Percentiles rank a stretch among this genome's conserved stretches.
phyloP scores from a whole-genome alignment of 139 green algal species.

The Deuterostichococcus epilithicus region DNA sequence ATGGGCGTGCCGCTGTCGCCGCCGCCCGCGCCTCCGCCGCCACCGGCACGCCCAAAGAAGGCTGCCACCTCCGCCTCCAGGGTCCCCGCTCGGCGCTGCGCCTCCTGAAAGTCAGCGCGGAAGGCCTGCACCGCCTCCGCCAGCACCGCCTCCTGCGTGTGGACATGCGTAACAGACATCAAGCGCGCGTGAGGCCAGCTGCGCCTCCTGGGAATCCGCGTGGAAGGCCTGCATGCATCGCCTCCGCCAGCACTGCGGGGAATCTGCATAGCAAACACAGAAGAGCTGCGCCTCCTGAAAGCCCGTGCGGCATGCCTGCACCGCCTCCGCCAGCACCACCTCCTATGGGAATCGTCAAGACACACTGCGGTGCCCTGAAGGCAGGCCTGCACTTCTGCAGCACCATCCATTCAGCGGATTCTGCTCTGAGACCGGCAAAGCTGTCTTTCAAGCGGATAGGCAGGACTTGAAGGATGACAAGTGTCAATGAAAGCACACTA shows the following conservation, averaged over 20 bases:
- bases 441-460: no score
- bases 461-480: no score
- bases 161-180: no score
- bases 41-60: slow-evolving; percentile 34
- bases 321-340: slow-evolving; percentile 8
- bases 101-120: slow-evolving; percentile 48
- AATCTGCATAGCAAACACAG: not conserved
- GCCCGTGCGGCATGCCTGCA: slow-evolving; percentile 6
- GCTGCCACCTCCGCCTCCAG: slow-evolving; percentile 40
- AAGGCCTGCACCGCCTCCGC: slow-evolving; percentile 63
- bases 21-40: not conserved
- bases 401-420: no score
- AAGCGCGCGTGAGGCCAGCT: no score
- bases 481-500: not conserved
- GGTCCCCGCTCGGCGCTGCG: slow-evolving; percentile 27
- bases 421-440: no score
- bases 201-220: not conserved
- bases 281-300: not conserved
- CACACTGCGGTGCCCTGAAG: no score
- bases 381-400: not conserved
- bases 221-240: slow-evolving; percentile 1
- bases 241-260: slow-evolving; percentile 41
- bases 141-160: slow-evolving; percentile 52
- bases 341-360: no score
- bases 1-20: not conserved